Evolutionary conservation across 352 stramenopile species (phyloP).

Genomic region (Blastocystis sp.): DNA sequence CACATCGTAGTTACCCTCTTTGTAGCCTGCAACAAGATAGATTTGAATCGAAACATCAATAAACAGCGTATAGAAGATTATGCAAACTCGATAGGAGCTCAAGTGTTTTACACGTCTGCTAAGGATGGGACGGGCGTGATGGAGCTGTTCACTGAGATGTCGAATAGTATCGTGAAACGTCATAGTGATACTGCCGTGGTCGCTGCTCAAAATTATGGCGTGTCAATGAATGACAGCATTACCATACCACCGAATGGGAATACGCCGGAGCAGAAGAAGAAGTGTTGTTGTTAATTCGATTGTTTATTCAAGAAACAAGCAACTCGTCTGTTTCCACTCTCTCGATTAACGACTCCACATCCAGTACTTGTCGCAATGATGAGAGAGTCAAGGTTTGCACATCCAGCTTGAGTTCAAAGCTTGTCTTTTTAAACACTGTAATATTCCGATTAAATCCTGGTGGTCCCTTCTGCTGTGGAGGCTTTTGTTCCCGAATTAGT

Average conservation of each 20-base stretch:
- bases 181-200: background rate
- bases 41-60: background rate
- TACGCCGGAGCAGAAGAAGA: constrained; percentile 1
- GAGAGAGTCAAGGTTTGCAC: background rate
- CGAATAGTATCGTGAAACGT: constrained; percentile 22
- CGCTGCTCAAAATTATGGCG: background rate
- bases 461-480: background rate
- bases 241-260: background rate
- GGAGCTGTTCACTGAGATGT: background rate
- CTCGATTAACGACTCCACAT: too few relatives aligned
- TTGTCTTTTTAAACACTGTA: background rate
- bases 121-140: background rate
- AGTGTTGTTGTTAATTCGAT: constrained; percentile 36
- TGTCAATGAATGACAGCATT: background rate
- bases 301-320: too few relatives aligned
- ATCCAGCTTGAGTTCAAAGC: background rate
- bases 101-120: constrained; percentile 23
- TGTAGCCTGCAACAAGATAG: constrained; percentile 46
- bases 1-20: background rate
- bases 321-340: too few relatives aligned
- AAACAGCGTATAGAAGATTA: background rate
- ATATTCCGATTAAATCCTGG: constrained; percentile 23
- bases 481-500: background rate
- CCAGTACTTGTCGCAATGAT: too few relatives aligned
- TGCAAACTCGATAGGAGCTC: background rate